Evolutionary conservation across 331 rosid species (phyloP).

Genomic region (Spiraea crenata): DNA sequence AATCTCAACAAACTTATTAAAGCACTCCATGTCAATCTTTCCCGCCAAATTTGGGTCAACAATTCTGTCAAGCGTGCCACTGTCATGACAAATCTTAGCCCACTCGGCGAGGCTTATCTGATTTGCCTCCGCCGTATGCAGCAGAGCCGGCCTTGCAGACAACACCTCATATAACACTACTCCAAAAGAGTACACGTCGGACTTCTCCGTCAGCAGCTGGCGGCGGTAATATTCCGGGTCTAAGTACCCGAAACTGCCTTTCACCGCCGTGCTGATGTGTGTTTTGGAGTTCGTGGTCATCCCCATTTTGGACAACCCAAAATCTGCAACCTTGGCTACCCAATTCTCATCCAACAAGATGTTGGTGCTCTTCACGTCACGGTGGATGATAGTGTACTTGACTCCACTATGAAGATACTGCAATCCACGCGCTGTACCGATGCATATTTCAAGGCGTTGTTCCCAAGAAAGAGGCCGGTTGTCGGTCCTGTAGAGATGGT

Average conservation of each 20-base stretch:
- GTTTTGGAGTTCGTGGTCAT: constrained; percentile 25
- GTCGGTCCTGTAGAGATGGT: constrained; percentile 25
- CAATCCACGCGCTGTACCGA: constrained; percentile 44
- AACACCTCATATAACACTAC: constrained; percentile 61
- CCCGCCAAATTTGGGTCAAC: constrained; percentile 44
- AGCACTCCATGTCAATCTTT: constrained; percentile 21
- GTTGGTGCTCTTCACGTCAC: constrained; percentile 52
- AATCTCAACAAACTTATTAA: constrained; percentile 47
- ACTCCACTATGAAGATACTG: constrained; percentile 47
- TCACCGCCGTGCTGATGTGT: constrained; percentile 58
- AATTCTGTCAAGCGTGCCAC: constrained; percentile 25
- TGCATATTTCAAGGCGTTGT: constrained; percentile 42
- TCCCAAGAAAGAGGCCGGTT: constrained; percentile 29
- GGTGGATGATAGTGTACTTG: constrained; percentile 47
- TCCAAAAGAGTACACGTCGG: constrained; percentile 70
- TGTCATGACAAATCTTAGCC: constrained; percentile 20
- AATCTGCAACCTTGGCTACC: constrained; percentile 55
- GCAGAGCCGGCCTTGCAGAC: constrained; percentile 47
- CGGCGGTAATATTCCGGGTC: constrained; percentile 69
- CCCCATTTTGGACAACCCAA: constrained; percentile 27
- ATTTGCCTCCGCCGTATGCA: constrained; percentile 24
- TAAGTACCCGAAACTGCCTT: constrained; percentile 61
- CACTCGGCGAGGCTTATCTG: constrained; percentile 50
- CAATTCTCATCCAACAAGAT: constrained; percentile 50
- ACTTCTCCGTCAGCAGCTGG: constrained; percentile 52